A percentile compares a stretch with the other conserved stretches of the same genome.
These are phyloP conservation scores for Phytophthora tubulina DNA, from an alignment of 352 stramenopile species.

Conservation along the genomic window DNA sequence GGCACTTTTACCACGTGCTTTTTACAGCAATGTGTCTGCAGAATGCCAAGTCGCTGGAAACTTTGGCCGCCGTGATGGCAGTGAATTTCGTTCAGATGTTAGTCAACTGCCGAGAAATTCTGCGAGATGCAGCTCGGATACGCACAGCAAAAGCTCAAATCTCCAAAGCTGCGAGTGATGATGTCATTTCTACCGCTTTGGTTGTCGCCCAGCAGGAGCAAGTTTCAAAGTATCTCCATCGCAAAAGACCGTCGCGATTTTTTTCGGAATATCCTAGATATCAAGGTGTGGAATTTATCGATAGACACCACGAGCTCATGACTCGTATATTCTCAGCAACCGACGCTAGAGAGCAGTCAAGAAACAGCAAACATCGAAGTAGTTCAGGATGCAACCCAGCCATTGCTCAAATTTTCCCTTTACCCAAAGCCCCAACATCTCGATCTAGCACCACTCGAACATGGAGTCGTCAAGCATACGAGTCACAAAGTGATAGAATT, in stretches of 20 bases:
- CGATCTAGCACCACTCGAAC: too few species aligned
- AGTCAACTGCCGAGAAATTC: conserved; percentile 28
- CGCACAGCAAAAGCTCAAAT: not conserved
- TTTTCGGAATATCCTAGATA: conserved; percentile 36
- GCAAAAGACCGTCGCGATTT: conserved; percentile 14
- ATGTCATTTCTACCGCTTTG: conserved; percentile 7
- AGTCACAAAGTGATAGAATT: not conserved
- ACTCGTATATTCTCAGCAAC: not conserved
- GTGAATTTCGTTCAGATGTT: conserved; percentile 31
- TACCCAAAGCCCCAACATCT: not conserved
- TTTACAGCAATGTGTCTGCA: conserved; percentile 53
- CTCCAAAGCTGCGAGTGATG: not conserved
- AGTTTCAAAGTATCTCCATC: conserved; percentile 22
- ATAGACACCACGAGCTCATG: conserved; percentile 1
- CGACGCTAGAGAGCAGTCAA: not conserved
- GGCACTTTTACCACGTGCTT: conserved; percentile 48
- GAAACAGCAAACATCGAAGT: not conserved
- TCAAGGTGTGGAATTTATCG: conserved; percentile 12
- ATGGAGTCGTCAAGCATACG: not conserved
- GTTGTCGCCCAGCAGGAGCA: not conserved
- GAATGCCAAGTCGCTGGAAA: conserved; percentile 44
- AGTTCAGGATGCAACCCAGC: not conserved
- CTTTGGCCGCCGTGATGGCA: conserved; percentile 32
- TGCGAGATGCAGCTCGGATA: conserved; percentile 13
- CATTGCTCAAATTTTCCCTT: not conserved